Evolutionary conservation across 495 filamentous ascomycete species (phyloP).

Genomic region (Podospora comata): DNA sequence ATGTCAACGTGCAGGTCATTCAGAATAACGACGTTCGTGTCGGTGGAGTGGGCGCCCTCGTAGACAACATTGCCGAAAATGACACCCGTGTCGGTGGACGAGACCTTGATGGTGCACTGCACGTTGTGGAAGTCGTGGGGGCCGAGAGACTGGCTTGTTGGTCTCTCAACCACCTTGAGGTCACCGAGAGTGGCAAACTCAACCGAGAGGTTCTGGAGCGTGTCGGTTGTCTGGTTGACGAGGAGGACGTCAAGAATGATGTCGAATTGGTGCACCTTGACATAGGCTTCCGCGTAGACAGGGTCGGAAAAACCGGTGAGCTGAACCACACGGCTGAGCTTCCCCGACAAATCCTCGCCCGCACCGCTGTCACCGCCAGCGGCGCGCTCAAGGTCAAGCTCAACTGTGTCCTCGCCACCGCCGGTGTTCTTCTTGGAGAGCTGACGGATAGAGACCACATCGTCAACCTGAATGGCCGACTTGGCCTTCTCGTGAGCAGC

Average conservation of each 20-base stretch:
- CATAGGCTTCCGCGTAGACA: constrained; percentile 97
- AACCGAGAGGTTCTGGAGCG: constrained; percentile 92
- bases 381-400: constrained; percentile 87
- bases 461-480: constrained; percentile 91
- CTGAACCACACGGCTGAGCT: constrained; percentile 93
- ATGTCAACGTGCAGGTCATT: constrained; percentile 99
- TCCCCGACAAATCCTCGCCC: constrained; percentile 79
- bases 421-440: constrained; percentile 85
- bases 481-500: constrained; percentile 90
- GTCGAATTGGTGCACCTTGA: constrained; percentile 98
- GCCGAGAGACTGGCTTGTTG: constrained; percentile 90
- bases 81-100: constrained; percentile 95
- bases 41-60: constrained; percentile 90
- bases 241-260: constrained; percentile 96
- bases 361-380: constrained; percentile 82
- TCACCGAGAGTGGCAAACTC: constrained; percentile 98
- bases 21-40: constrained; percentile 95
- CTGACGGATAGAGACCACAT: constrained; percentile 88
- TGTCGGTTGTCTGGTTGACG: constrained; percentile 97
- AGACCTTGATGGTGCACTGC: constrained; percentile 98
- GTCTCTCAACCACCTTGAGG: constrained; percentile 95
- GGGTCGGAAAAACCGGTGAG: constrained; percentile 98
- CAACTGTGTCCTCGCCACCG: constrained; percentile 81
- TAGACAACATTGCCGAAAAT: constrained; percentile 99
- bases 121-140: constrained; percentile 97